These are phyloP conservation scores for Mortierella sp. DNA, from an alignment of 371 early-diverging fungal genomes.

Conservation along the genomic window DNA sequence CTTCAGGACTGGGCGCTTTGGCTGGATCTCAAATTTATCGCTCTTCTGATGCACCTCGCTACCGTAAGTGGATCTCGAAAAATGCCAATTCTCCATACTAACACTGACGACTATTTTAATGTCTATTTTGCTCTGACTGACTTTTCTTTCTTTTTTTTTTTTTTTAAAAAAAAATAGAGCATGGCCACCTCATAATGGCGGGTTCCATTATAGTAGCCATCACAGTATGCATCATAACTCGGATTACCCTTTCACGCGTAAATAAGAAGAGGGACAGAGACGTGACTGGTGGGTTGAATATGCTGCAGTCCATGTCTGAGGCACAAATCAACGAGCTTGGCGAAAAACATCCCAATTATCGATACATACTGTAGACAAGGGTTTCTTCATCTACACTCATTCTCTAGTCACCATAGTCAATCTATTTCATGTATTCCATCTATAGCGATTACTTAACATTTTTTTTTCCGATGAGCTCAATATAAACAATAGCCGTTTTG, in stretches of 20 bases:
- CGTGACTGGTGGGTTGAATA: constrained; percentile 12
- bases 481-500: too few species aligned
- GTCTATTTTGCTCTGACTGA: neutral
- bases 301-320: constrained; percentile 35
- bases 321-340: constrained; percentile 31
- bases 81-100: too few species aligned
- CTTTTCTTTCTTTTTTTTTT: neutral
- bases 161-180: constrained; percentile 9
- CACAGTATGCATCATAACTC: neutral
- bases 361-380: constrained; percentile 17
- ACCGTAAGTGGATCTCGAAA: constrained; percentile 22
- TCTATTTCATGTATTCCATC: too few species aligned
- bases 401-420: too few species aligned
- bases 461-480: too few species aligned
- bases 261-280: constrained; percentile 27
- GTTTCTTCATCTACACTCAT: too few species aligned
- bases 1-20: constrained; percentile 63
- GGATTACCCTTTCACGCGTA: constrained; percentile 14
- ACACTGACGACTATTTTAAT: too few species aligned
- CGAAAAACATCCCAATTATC: constrained; percentile 26
- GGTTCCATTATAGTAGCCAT: constrained; percentile 5
- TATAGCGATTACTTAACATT: too few species aligned
- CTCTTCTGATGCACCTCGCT: constrained; percentile 65
- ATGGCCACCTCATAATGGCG: constrained; percentile 26
- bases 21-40: constrained; percentile 74